Evolutionary conservation across 1,284 basidiomycete species (phyloP).

Genomic region (Papiliotrema flavescens): DNA sequence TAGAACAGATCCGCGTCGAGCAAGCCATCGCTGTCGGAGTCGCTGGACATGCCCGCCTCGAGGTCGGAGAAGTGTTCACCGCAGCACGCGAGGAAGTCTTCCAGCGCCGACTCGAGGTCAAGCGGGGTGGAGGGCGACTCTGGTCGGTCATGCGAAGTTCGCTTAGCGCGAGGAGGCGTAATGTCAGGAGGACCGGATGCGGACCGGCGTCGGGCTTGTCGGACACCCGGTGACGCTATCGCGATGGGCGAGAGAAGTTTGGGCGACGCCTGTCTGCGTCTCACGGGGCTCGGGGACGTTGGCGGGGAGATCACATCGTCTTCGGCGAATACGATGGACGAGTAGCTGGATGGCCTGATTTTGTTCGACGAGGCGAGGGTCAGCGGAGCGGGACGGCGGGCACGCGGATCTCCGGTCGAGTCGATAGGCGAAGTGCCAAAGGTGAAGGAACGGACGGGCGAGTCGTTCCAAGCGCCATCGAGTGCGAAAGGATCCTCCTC

Average conservation of each 20-base stretch:
- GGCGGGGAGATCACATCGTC: constrained; percentile 4
- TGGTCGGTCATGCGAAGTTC: neutral
- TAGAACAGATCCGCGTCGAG: neutral
- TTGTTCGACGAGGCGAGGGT: constrained; percentile 1
- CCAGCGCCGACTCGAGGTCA: constrained; percentile 22
- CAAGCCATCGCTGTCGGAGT: neutral
- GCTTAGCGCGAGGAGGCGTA: constrained; percentile 10
- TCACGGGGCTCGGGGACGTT: constrained; percentile 3
- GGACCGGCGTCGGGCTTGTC: neutral
- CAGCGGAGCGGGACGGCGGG: constrained; percentile 9
- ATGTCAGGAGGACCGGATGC: constrained; percentile 1
- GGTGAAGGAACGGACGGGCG: neutral
- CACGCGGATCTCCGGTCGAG: neutral
- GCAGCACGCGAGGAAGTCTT: constrained; percentile 21
- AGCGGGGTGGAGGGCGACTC: constrained; percentile 2
- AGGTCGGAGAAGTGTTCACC: constrained; percentile 16
- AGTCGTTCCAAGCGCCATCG: neutral
- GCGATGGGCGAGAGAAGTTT: constrained; percentile 22
- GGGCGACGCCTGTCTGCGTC: constrained; percentile 4
- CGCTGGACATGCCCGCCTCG: constrained; percentile 3
- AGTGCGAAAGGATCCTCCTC: neutral
- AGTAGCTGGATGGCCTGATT: neutral
- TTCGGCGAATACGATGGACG: constrained; percentile 1
- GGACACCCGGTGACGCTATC: constrained; percentile 16
- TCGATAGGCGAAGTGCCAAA: neutral